phyloP scores from a whole-genome alignment of 2,329 filamentous ascomycete genomes.

The Lizonia empirigonia region DNA sequence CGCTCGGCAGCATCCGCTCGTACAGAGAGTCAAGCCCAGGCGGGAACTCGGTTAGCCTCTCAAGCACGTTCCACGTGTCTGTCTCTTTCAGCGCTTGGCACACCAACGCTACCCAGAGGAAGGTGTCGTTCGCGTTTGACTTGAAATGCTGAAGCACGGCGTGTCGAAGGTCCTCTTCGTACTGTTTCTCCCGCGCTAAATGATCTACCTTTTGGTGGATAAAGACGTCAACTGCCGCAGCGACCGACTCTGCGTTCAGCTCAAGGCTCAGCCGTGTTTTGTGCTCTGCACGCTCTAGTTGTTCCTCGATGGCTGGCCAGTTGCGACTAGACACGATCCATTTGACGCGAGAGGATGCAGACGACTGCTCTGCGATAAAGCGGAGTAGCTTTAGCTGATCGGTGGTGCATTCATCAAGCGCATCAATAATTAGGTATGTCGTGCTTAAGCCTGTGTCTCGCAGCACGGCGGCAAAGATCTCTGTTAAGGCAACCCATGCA shows the following conservation, averaged over 20 bases:
- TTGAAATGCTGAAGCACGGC: too few relatives aligned
- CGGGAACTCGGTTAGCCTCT: slow-evolving; percentile 39
- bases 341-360: slow-evolving; percentile 18
- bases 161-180: too few relatives aligned
- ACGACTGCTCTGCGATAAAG: neutral
- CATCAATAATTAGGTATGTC: slow-evolving; percentile 53
- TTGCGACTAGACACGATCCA: slow-evolving; percentile 51
- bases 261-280: slow-evolving; percentile 39
- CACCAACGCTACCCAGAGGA: too few relatives aligned
- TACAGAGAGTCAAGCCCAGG: slow-evolving; percentile 49
- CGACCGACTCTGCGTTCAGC: slow-evolving; percentile 39
- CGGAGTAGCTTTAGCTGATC: slow-evolving; percentile 1
- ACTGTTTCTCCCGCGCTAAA: too few relatives aligned
- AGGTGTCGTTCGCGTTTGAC: too few relatives aligned
- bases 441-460: slow-evolving; percentile 40
- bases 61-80: too few relatives aligned
- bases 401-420: slow-evolving; percentile 54
- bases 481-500: slow-evolving; percentile 12
- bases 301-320: slow-evolving; percentile 43
- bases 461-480: slow-evolving; percentile 52
- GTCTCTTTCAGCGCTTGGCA: too few relatives aligned
- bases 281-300: slow-evolving; percentile 24
- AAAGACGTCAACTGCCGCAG: too few relatives aligned
- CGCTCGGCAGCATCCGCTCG: slow-evolving; percentile 46
- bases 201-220: too few relatives aligned